phyloP scores from a whole-genome alignment of 176 grass and related monocot genomes.

The Phragmites australis region DNA sequence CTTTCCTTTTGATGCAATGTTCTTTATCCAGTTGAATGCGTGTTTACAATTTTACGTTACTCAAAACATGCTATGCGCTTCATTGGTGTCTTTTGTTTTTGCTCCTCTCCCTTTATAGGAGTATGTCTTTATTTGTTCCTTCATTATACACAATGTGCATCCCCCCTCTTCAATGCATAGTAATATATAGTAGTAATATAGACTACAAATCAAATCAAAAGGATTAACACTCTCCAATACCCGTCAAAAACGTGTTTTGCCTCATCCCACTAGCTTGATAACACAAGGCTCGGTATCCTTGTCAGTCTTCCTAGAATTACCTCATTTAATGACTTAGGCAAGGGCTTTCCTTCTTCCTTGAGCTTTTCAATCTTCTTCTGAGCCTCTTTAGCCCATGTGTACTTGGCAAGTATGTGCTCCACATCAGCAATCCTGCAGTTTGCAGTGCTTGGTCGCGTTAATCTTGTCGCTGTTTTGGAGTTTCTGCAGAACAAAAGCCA shows the following conservation, averaged over 20 bases:
- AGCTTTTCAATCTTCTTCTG: conserved; percentile 81
- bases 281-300: not conserved
- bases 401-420: conserved; percentile 91
- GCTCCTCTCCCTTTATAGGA: not conserved
- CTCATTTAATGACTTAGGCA: conserved; percentile 77
- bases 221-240: not conserved
- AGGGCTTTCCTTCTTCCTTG: conserved; percentile 84
- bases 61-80: not conserved
- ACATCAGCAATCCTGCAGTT: conserved; percentile 88
- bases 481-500: conserved; percentile 52
- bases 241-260: not conserved
- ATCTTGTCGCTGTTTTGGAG: conserved; percentile 70
- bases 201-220: not conserved
- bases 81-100: not conserved
- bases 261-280: not conserved
- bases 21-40: not conserved
- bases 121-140: not conserved
- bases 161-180: not conserved
- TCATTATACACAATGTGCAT: not conserved
- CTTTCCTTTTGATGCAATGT: not conserved
- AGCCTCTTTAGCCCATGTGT: conserved; percentile 87
- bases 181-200: not conserved
- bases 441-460: conserved; percentile 77
- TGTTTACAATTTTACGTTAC: not conserved
- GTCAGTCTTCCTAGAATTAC: conserved; percentile 34